Base-by-base conservation (phyloP, 768 basidiomycete species). In the Porpolomopsis calyptriformis region DNA sequence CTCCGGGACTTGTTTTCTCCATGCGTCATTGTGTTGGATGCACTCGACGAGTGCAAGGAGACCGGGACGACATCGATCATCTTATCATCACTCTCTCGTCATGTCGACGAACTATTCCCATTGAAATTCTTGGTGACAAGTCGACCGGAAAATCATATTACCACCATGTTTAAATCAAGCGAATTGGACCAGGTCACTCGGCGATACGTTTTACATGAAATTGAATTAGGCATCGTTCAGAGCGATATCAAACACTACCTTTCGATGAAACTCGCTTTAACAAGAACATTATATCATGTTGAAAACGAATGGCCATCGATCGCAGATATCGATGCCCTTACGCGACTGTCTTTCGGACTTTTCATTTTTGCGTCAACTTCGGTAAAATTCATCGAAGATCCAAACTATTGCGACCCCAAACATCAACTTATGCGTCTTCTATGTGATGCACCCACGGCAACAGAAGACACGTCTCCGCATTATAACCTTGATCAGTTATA, bases 301-400 rank as follows among this genome's bases (percentile, higher is more conserved):
- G 7, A 31, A 14, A 7, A 14, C 29, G 29, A 31, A 31, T 31
- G 29, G 29, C 29, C 29, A 14, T 7, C 29, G 29, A 14, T 31
- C 7, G 29, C 7, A 14, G 29, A 31, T 14, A 14, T 31, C 14
- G 7, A 14, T 31, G 14, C 7, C 7, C 29, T 31, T 14, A 14
- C 29, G 7, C 29, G 14, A 31, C 7, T 31, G 14, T 31, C 29
- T 31, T n/a, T n/a, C n/a, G n/a, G n/a, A n/a, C n/a, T n/a, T n/a
- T n/a, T 31, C 29, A 31, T 31, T 31, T 7, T 31, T 31, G 29
- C 29, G 7, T 61, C 43, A 57, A 60, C 47, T 57, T 54, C 58
- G 2, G 29, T 60, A 19, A 57, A 54, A 40, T 62, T 52, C 36
- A 45, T 63, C 31, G 50, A 52, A 18, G 49, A 54, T 8, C 44